phyloP scores from a whole-genome alignment of 495 filamentous ascomycete genomes.

The Penicillium silybi region DNA sequence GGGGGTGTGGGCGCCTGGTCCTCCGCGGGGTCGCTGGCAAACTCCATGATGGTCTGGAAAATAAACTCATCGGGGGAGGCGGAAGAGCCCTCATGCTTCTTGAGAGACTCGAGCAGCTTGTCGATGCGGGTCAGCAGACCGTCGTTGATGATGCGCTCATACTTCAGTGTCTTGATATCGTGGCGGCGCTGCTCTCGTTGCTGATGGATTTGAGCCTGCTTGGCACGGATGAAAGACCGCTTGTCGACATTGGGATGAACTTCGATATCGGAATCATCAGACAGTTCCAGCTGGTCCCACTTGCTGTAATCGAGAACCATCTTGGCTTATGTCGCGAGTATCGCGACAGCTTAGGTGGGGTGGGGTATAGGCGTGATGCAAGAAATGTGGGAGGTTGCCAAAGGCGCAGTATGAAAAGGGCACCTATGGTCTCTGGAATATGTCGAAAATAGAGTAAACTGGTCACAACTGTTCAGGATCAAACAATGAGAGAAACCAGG shows the following conservation, averaged over 20 bases:
- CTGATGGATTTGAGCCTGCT: slow-evolving; percentile 93
- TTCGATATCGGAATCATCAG: slow-evolving; percentile 96
- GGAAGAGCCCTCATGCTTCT: slow-evolving; percentile 63
- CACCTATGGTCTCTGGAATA: not conserved
- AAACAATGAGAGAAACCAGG: not conserved
- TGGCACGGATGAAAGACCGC: slow-evolving; percentile 95
- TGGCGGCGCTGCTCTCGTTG: slow-evolving; percentile 78
- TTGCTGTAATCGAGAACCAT: slow-evolving; percentile 97
- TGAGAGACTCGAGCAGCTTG: slow-evolving; percentile 65
- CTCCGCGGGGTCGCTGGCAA: slow-evolving; percentile 62
- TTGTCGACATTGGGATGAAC: slow-evolving; percentile 99
- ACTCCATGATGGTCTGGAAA: slow-evolving; percentile 82
- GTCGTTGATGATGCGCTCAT: slow-evolving; percentile 91
- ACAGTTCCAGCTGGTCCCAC: slow-evolving; percentile 93
- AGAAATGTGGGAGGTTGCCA: not conserved
- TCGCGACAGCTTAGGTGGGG: slow-evolving; percentile 14
- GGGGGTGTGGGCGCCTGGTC: slow-evolving; percentile 71
- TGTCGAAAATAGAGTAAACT: not conserved
- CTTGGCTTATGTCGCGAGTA: slow-evolving; percentile 22
- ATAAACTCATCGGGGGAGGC: slow-evolving; percentile 74
- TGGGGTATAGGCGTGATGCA: slow-evolving; percentile 18
- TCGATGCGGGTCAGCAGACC: slow-evolving; percentile 80
- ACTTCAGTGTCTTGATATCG: slow-evolving; percentile 87
- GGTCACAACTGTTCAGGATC: not conserved
- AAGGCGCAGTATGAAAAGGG: not conserved